Percentiles rank a stretch among this genome's conserved stretches.
phyloP scores from a whole-genome alignment of 257 asterid species.

The Solanum pinnatisectum region DNA sequence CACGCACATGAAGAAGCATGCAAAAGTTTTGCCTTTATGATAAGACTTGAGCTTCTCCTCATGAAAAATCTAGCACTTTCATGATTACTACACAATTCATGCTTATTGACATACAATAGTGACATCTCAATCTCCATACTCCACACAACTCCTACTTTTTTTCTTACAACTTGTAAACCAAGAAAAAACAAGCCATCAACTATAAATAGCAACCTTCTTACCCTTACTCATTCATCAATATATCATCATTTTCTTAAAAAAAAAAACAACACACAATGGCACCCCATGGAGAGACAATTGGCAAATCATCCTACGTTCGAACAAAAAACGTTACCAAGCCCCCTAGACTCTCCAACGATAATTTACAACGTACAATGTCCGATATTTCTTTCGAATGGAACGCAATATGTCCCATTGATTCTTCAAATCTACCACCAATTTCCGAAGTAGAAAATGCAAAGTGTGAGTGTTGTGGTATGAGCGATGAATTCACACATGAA shows the following conservation, averaged over 20 bases:
- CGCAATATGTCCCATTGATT: background rate
- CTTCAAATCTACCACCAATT: background rate
- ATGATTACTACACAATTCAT: background rate
- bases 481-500: slow-evolving; percentile 13
- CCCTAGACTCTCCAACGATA: background rate
- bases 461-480: slow-evolving; percentile 19
- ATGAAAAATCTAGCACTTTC: background rate
- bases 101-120: background rate
- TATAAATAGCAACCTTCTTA: background rate
- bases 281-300: background rate
- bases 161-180: background rate
- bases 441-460: slow-evolving; percentile 6
- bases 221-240: background rate
- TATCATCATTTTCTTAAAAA: background rate
- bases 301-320: background rate
- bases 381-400: slow-evolving; percentile 2
- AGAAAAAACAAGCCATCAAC: background rate
- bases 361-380: slow-evolving; percentile 4
- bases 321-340: background rate
- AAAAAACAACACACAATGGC: background rate
- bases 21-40: background rate
- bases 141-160: slow-evolving; percentile 1
- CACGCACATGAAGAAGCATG: background rate
- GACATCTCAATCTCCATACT: background rate
- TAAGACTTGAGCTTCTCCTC: background rate